Percentiles rank a stretch among this genome's conserved stretches.
phyloP scores from a whole-genome alignment of 768 basidiomycete genomes.

The Tricholoma saponaceum region DNA sequence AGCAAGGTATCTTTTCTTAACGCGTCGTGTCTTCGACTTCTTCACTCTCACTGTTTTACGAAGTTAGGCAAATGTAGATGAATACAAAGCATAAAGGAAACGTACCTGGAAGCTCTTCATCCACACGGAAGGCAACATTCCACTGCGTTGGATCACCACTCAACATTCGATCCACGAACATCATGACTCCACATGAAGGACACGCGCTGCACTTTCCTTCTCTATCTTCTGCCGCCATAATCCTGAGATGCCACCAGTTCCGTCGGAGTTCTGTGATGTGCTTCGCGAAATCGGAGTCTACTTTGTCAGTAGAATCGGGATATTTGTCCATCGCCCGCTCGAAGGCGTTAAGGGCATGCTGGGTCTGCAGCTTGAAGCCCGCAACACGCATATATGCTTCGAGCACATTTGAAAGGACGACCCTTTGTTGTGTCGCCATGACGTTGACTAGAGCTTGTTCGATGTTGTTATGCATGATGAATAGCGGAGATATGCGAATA shows the following conservation, averaged over 20 bases:
- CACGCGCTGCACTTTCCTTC: constrained; percentile 11
- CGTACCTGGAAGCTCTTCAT: constrained; percentile 2
- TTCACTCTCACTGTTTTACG: background rate
- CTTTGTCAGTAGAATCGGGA: constrained; percentile 10
- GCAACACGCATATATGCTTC: constrained; percentile 13
- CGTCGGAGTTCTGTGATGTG: constrained; percentile 12
- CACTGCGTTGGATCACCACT: constrained; percentile 2
- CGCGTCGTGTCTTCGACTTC: constrained; percentile 7
- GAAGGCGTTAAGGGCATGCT: constrained; percentile 11
- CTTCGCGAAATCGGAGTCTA: constrained; percentile 6
- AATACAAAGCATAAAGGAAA: background rate
- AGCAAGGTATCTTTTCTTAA: background rate
- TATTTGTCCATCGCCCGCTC: constrained; percentile 16
- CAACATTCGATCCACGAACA: constrained; percentile 10
- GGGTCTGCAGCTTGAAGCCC: constrained; percentile 9
- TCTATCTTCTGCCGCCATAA: constrained; percentile 2
- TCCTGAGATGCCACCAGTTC: constrained; percentile 15
- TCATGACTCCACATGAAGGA: constrained; percentile 12
- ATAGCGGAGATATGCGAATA: background rate
- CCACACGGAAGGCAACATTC: background rate
- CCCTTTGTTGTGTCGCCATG: constrained; percentile 14
- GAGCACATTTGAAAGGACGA: constrained; percentile 14
- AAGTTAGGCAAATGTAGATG: background rate
- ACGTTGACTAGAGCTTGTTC: constrained; percentile 17
- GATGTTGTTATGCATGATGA: constrained; percentile 16